Base-by-base conservation (phyloP, 768 basidiomycete species). In the Suillus spraguei region DNA sequence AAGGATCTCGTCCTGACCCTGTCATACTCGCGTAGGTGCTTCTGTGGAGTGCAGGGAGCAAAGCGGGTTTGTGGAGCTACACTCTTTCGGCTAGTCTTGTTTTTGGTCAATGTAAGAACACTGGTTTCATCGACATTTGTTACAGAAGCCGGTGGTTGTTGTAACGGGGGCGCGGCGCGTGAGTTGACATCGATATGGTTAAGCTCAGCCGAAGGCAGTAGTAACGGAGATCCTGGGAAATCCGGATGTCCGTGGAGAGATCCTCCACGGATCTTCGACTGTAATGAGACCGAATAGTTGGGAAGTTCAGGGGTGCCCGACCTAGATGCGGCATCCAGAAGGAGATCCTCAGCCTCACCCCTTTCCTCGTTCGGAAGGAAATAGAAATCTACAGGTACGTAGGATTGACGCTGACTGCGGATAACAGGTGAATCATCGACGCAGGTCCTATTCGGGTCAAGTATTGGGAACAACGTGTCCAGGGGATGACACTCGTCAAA, bases 401-500 rank as follows among this genome's bases (percentile, higher is more conserved):
- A 63, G 55, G 62, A 44, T 63, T 61, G 65, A 58, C 66, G 59
- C 58, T 49, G 65, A 41, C 66, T 50, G 38, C 47, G 74, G 44
- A 66, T 41, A 32, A 75, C 71, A 63, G 74, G 76, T 35, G 76
- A 33, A 22, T 66, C 63, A 24, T 46, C 32, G 24, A 52, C 44
- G 54, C 17, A 50, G 50, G 41, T 60, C 54, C 28, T 33, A 60
- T 60, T 55, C 63, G 33, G 39, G 41, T 61, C 55, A 28, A 59
- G 52, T 10, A 42, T 58, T 47, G 71, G 71, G 60, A 75, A 76
- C 54, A 75, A 46, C 62, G 67, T 73, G 50, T 75, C 74, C 47
- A 75, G 36, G 4, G 56, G 24, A 24, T 28, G 24, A 2, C 22
- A 2, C 24, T 59, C 54, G n/a, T 24, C 28, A 39, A 28, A 56